Percentiles rank a stretch among this genome's conserved stretches.
These are phyloP conservation scores for Cladosporium colombiae DNA, from an alignment of 2,329 filamentous ascomycete genomes.

Conservation along the genomic window DNA sequence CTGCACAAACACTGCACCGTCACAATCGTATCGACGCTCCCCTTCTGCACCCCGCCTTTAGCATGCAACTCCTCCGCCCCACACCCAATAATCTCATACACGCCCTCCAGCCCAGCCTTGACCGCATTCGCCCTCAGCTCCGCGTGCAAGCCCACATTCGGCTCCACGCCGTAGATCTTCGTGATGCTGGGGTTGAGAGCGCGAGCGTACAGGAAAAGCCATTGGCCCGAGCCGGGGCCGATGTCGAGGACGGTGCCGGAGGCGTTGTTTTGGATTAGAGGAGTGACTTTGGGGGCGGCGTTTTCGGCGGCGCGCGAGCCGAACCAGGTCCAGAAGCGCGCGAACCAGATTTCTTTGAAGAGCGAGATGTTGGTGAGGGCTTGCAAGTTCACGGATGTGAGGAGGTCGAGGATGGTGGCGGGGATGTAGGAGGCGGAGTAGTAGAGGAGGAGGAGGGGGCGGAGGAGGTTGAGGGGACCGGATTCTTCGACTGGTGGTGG, in stretches of 20 bases:
- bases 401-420: slow-evolving; percentile 49
- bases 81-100: slow-evolving; percentile 63
- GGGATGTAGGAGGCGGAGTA: slow-evolving; percentile 54
- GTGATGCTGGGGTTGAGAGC: slow-evolving; percentile 36
- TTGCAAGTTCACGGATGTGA: slow-evolving; percentile 29
- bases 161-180: slow-evolving; percentile 64
- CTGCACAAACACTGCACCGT: slow-evolving; percentile 64
- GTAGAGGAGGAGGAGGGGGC: slow-evolving; percentile 51
- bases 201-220: slow-evolving; percentile 55
- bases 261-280: slow-evolving; percentile 54
- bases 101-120: slow-evolving; percentile 55
- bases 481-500: not conserved
- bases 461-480: slow-evolving; percentile 35
- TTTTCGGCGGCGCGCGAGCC: slow-evolving; percentile 54
- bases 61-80: slow-evolving; percentile 60
- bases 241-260: slow-evolving; percentile 61
- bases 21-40: slow-evolving; percentile 60
- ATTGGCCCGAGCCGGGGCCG: slow-evolving; percentile 62
- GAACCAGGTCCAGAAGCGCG: slow-evolving; percentile 59
- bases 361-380: slow-evolving; percentile 30
- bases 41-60: slow-evolving; percentile 50
- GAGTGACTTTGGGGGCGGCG: slow-evolving; percentile 50
- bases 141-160: slow-evolving; percentile 57
- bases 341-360: slow-evolving; percentile 57
- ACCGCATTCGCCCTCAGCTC: slow-evolving; percentile 50